Conservation (phyloP, 371 early-diverging fungal species). For the Parasitella parasitica region DNA sequence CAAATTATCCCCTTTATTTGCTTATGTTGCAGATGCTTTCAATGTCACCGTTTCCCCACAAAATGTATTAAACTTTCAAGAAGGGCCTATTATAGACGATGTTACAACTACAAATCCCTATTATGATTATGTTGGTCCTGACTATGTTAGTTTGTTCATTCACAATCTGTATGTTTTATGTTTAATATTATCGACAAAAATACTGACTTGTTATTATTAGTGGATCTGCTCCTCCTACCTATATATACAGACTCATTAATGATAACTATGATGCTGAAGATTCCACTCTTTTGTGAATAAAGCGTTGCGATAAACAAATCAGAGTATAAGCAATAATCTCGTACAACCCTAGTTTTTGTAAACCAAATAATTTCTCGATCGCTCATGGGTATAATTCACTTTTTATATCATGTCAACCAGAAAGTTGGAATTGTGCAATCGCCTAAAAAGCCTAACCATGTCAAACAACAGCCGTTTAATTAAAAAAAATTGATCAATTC, state of each 20-base stretch:
- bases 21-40: constrained; percentile 83
- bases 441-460: too few species aligned
- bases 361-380: too few species aligned
- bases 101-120: constrained; percentile 82
- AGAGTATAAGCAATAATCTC: too few species aligned
- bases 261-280: constrained; percentile 72
- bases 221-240: constrained; percentile 53
- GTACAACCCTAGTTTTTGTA: too few species aligned
- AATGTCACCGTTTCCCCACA: constrained; percentile 81
- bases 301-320: too few species aligned
- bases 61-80: constrained; percentile 74
- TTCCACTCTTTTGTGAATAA: constrained; percentile 7
- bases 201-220: not conserved
- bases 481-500: too few species aligned
- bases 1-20: constrained; percentile 84
- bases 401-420: too few species aligned
- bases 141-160: constrained; percentile 85
- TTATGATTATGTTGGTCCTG: constrained; percentile 91
- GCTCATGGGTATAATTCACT: too few species aligned
- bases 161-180: constrained; percentile 74
- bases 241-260: constrained; percentile 66
- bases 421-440: too few species aligned
- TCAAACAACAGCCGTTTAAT: too few species aligned
- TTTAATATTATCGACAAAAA: not conserved
- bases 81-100: constrained; percentile 77